Conservation (phyloP, 2,329 filamentous ascomycete genomes). For the Elsinoe batatas region DNA sequence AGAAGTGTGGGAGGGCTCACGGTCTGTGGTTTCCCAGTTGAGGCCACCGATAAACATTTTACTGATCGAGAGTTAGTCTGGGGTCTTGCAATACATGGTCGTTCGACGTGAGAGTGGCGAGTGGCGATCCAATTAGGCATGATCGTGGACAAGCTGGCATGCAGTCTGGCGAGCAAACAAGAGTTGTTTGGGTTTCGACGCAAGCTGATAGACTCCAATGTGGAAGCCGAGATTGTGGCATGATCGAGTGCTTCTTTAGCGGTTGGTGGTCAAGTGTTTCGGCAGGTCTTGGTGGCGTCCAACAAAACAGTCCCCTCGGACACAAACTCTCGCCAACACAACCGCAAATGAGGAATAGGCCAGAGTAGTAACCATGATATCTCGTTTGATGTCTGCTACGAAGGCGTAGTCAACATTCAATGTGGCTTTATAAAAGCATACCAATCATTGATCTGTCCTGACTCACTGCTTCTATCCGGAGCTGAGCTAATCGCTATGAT, state of each 20-base stretch:
- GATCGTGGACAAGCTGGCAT: no score
- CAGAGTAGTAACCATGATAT: background rate
- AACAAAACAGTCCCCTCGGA: background rate
- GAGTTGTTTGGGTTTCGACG: no score
- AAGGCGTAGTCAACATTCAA: constrained; percentile 12
- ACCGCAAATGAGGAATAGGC: background rate
- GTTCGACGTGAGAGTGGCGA: background rate
- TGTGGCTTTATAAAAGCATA: constrained; percentile 8
- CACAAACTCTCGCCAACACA: background rate
- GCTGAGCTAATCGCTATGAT: constrained; percentile 14
- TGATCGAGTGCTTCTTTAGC: no score
- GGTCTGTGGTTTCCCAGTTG: constrained; percentile 98
- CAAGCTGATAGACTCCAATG: no score
- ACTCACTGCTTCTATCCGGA: constrained; percentile 13
- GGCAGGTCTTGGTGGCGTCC: no score
- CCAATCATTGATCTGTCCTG: constrained; percentile 8
- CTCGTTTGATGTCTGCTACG: constrained; percentile 12
- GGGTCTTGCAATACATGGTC: background rate
- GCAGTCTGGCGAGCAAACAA: no score
- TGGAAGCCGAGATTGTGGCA: no score
- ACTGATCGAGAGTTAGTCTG: constrained; percentile 42
- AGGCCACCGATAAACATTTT: constrained; percentile 99
- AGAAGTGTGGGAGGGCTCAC: constrained; percentile 47
- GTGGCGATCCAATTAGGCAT: no score
- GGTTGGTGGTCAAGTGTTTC: no score